These are phyloP conservation scores for Cinchona pubescens DNA, from an alignment of 257 asterid genomes.

Conservation along the genomic window DNA sequence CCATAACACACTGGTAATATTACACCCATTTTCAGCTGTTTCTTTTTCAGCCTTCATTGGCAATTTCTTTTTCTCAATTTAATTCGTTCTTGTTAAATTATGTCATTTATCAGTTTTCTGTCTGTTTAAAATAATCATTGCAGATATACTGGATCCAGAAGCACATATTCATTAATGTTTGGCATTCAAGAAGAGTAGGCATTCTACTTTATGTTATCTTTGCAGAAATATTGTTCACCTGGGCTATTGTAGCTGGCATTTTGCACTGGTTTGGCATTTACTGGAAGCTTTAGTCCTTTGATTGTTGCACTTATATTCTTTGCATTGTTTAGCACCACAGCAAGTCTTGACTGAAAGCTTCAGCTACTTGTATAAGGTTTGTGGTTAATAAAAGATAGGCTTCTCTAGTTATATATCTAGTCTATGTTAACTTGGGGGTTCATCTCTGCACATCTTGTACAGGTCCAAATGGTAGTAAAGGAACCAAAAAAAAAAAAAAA, in stretches of 20 bases:
- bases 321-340: background rate
- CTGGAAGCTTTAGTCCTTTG: constrained; percentile 55
- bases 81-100: background rate
- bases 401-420: background rate
- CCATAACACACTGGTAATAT: constrained; percentile 10
- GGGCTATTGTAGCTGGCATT: constrained; percentile 57
- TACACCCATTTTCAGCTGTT: too few relatives aligned
- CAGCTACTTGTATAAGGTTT: background rate
- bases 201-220: constrained; percentile 63
- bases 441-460: background rate
- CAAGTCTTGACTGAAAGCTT: background rate
- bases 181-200: constrained; percentile 67
- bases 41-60: too few relatives aligned
- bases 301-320: background rate
- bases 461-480: background rate
- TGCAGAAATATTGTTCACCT: constrained; percentile 70
- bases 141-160: constrained; percentile 69
- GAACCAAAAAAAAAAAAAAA: too few relatives aligned
- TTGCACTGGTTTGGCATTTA: constrained; percentile 53
- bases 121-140: constrained; percentile 6
- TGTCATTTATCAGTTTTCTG: background rate
- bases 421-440: background rate
- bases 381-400: background rate
- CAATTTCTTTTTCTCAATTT: background rate
- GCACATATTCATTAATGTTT: constrained; percentile 61